Base-by-base conservation (phyloP, 2,329 filamentous ascomycete genomes). In the Leptographium lundbergii region DNA sequence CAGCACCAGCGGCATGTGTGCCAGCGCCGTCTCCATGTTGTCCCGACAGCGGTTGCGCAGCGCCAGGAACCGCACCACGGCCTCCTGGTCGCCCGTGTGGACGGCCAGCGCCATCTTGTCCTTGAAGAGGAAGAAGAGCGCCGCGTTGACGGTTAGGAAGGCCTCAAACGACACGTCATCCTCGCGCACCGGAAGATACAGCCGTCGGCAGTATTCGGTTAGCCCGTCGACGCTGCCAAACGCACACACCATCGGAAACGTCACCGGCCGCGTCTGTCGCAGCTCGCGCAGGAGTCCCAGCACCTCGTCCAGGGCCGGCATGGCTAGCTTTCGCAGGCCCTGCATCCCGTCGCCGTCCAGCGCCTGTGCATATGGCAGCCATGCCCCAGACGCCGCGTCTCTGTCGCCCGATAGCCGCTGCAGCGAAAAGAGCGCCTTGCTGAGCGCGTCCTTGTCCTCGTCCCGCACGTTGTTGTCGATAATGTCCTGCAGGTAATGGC, bases 1-100 rank as follows among this genome's bases (percentile, higher is more conserved):
- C 65, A 84, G 70, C 62, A 85, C 74, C 34, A 86, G 70, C 13
- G 78, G 78, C 58, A 85, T 70, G 63, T 78, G 50, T 2, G 57
- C 55, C 22, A 62, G 57, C 1, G 55, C 57, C 4, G 59, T 61
- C 39, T 62, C 61, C n/a, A 62, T 27, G 51, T 59, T 59, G 55
- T 57, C 61, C 24, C 61, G 59, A 51, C 61, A 62, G 6, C 48
- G 67, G 45, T 70, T 66, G 54, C 72, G 57, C 74, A 73, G 6
- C 66, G 65, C 52, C 69, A 68, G 53, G 22, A 75, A 73, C 57
- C 74, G 69, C 9, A 62, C 64, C 4, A 58, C 63, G n/a, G 45
- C 36, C 29, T 60, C 59, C 7, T 67, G 65, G 51, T 73, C 72
- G 6, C 54, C 54, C 3, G 32, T 34, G n/a, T 72, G 51, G 6